phyloP scores from a whole-genome alignment of 352 stramenopile genomes.

The Phytophthora lateralis region DNA sequence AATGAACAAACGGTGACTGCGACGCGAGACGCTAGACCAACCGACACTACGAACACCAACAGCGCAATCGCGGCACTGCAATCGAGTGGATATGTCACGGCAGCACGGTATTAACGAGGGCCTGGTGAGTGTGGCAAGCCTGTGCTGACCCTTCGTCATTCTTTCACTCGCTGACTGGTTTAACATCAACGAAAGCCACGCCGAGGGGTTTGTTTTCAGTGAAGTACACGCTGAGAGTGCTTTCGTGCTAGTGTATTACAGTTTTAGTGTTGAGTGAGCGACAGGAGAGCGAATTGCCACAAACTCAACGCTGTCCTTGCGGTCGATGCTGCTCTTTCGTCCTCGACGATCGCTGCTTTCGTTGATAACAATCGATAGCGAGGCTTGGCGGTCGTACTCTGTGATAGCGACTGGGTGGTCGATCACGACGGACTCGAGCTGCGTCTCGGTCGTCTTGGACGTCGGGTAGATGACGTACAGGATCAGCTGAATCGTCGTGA shows the following conservation, averaged over 20 bases:
- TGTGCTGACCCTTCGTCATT: not conserved
- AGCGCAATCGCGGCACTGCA: constrained; percentile 1
- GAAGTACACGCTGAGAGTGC: not conserved
- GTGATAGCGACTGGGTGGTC: constrained; percentile 6
- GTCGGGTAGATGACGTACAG: constrained; percentile 37
- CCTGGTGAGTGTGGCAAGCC: not conserved
- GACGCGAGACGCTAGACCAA: no score
- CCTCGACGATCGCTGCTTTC: not conserved
- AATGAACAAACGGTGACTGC: constrained; percentile 1
- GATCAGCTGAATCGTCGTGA: constrained; percentile 31
- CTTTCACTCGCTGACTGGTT: not conserved
- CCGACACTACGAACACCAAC: no score
- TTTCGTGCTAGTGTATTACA: not conserved
- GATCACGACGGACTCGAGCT: constrained; percentile 13
- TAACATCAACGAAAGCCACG: not conserved
- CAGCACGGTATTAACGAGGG: not conserved
- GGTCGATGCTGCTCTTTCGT: constrained; percentile 24
- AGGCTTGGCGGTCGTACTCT: constrained; percentile 19
- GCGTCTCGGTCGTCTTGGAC: constrained; percentile 15
- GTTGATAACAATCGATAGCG: constrained; percentile 26
- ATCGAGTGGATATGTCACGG: not conserved
- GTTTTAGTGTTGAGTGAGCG: not conserved
- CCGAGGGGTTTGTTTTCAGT: no score
- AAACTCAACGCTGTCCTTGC: constrained; percentile 27
- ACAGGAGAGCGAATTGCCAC: constrained; percentile 19